Conservation (phyloP, 352 stramenopile genomes). For the Phytophthora cryptogea region DNA sequence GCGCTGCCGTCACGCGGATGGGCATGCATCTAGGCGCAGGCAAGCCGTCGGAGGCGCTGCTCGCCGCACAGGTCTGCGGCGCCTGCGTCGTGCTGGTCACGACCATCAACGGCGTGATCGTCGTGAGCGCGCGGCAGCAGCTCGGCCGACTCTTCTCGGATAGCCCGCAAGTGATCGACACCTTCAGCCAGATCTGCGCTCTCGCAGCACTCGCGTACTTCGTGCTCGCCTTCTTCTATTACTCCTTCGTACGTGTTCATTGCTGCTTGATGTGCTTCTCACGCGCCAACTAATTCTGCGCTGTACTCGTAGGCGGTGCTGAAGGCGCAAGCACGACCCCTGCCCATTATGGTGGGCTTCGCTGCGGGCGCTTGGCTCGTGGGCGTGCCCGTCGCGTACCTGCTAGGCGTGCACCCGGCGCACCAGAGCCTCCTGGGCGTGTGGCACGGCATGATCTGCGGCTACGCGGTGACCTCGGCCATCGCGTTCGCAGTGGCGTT, state of each 20-base stretch:
- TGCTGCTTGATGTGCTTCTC: not conserved
- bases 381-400: conserved; percentile 70
- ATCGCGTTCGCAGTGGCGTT: conserved; percentile 73
- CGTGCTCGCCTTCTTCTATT: conserved; percentile 84
- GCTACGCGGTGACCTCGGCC: conserved; percentile 74
- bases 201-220: conserved; percentile 68
- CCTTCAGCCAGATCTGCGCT: conserved; percentile 63
- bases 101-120: conserved; percentile 41
- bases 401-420: conserved; percentile 53
- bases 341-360: conserved; percentile 65
- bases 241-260: conserved; percentile 53
- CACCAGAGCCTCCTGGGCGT: conserved; percentile 59
- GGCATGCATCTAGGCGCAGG: conserved; percentile 64
- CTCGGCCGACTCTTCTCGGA: conserved; percentile 79
- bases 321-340: conserved; percentile 59
- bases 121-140: conserved; percentile 49
- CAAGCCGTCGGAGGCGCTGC: conserved; percentile 41
- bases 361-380: conserved; percentile 72
- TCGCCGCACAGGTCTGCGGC: conserved; percentile 60
- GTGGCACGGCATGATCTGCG: conserved; percentile 65
- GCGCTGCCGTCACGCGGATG: conserved; percentile 65
- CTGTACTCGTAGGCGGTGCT: conserved; percentile 54
- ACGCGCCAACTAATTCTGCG: not conserved
- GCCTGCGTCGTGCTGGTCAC: conserved; percentile 51
- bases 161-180: conserved; percentile 60